Evolutionary conservation across 2,329 filamentous ascomycete species (phyloP).

Genomic region (Clonostachys sp.): DNA sequence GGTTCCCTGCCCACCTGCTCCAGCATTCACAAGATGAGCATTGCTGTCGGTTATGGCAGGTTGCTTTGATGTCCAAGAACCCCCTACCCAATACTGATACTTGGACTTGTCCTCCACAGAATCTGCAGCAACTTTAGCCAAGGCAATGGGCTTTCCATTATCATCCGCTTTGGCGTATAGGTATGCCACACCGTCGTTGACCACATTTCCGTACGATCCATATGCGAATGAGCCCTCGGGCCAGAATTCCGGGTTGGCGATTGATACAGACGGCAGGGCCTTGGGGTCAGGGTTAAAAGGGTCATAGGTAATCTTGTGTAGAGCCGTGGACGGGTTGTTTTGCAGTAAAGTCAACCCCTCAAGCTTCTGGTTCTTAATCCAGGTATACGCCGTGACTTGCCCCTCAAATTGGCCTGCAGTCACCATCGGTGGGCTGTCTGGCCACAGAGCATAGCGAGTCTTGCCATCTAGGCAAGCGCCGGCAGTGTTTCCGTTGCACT

Average conservation of each 20-base stretch:
- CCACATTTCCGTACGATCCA: constrained; percentile 9
- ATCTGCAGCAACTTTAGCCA: constrained; percentile 9
- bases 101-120: constrained; percentile 7
- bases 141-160: constrained; percentile 4
- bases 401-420: constrained; percentile 2
- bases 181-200: constrained; percentile 8
- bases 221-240: constrained; percentile 5
- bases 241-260: constrained; percentile 7
- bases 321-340: constrained; percentile 1
- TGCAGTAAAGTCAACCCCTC: neutral
- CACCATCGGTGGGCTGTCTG: constrained; percentile 9
- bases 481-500: constrained; percentile 5
- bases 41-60: constrained; percentile 6
- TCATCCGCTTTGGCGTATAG: constrained; percentile 8
- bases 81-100: constrained; percentile 11
- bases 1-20: constrained; percentile 12
- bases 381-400: constrained; percentile 8
- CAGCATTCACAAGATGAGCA: constrained; percentile 9
- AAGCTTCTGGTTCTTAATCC: constrained; percentile 4
- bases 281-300: constrained; percentile 3
- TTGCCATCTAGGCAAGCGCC: constrained; percentile 5
- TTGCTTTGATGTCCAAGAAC: constrained; percentile 6
- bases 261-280: constrained; percentile 4
- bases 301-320: constrained; percentile 9
- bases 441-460: constrained; percentile 7